Percentiles rank a stretch among this genome's conserved stretches.
These are phyloP conservation scores for Kuraishia cidri DNA, from an alignment of 805 yeast genomes.

Conservation along the genomic window DNA sequence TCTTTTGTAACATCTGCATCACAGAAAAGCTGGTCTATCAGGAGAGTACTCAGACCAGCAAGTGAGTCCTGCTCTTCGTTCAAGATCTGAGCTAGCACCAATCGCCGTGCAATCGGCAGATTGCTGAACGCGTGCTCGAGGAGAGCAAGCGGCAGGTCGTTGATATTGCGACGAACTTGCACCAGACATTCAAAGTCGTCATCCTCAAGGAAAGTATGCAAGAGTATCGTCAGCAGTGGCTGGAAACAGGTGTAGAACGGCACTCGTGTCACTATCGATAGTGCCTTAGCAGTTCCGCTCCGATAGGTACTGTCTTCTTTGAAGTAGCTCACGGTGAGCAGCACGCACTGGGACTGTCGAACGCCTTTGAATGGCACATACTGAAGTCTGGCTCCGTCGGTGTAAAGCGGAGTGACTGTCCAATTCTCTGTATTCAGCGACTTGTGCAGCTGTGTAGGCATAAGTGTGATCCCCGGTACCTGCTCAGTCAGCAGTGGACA, in stretches of 20 bases:
- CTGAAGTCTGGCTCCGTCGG: slow-evolving; percentile 16
- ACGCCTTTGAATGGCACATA: too few species aligned
- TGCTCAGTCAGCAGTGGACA: slow-evolving; percentile 60
- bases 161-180: slow-evolving; percentile 10
- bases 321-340: slow-evolving; percentile 19
- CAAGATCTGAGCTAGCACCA: neutral
- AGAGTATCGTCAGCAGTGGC: slow-evolving; percentile 35
- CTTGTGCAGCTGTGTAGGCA: slow-evolving; percentile 29
- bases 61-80: neutral
- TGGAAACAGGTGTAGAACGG: slow-evolving; percentile 36
- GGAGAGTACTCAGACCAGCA: neutral
- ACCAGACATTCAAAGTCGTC: slow-evolving; percentile 7
- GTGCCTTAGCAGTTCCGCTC: slow-evolving; percentile 34
- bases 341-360: slow-evolving; percentile 8
- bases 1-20: slow-evolving; percentile 1
- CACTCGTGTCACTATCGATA: slow-evolving; percentile 35
- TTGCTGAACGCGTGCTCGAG: neutral
- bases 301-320: slow-evolving; percentile 17
- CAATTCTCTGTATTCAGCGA: slow-evolving; percentile 43
- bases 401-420: slow-evolving; percentile 44
- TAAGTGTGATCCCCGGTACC: slow-evolving; percentile 17
- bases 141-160: slow-evolving; percentile 17
- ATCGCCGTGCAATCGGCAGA: neutral
- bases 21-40: neutral
- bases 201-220: slow-evolving; percentile 29